Evolutionary conservation across 1,284 basidiomycete species (phyloP), one percentile per base, ranked within the genome.

Genomic region (Termitomyces sp.): DNA sequence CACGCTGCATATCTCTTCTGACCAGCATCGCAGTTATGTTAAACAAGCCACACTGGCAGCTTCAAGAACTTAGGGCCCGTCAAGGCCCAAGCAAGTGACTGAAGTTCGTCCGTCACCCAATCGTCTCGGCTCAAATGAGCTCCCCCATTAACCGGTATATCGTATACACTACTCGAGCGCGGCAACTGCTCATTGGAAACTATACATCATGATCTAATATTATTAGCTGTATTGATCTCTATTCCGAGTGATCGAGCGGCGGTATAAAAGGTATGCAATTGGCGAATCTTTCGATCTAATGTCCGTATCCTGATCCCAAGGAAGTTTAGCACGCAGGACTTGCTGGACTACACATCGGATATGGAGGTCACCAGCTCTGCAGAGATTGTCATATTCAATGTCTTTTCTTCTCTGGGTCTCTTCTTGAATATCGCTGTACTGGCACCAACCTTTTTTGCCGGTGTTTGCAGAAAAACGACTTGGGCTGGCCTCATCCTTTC

Each of bases 401-500:
- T 37, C 4, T 50, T 53, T 19, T 46, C 51, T 18, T 39, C 37
- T 18, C 21, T 50, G 0, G 54, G 54, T 19, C 42, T 56, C 26
- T 31, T 53, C 31, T 35, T 46, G 21, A 56, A 53, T 39, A 24
- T 45, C 11, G 46, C 37, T n/a, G 53, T 52, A 37, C 38, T 57
- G 21, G 49, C 39, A n/a, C 53, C 53, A 16, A 52, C 47, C 10
- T 4, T 50, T n/a, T 52, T 58, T 19, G 24, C 44, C 9, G 33
- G 41, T 18, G 44, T 64, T 35, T 46, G 49, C 24, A 51, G 62
- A 38, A 55, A 56, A 43, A 45, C 56, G 28, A 50, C 49, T 16
- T 64, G 63, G 61, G 58, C 56, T 44, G 50, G 57, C 24, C 53
- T 65, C 46, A 59, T 63, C 21, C 38, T 53, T 16, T 60, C 59